phyloP scores from a whole-genome alignment of 2,329 filamentous ascomycete genomes.

The Paecilomyces dactylethromorphus region DNA sequence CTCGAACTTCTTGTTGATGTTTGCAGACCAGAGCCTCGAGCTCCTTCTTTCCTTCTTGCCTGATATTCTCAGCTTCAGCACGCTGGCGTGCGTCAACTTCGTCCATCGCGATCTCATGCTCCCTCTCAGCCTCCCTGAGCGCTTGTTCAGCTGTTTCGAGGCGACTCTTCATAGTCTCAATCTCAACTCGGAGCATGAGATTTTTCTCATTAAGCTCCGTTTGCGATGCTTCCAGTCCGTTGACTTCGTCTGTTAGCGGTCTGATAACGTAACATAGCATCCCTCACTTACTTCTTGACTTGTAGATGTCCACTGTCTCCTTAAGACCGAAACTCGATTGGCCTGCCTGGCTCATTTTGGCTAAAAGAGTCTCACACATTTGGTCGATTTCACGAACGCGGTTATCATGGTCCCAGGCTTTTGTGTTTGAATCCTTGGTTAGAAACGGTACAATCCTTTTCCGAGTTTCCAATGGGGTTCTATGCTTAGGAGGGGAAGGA shows the following conservation, averaged over 20 bases:
- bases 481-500: conserved; percentile 27
- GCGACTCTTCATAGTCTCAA: conserved; percentile 55
- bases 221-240: conserved; percentile 50
- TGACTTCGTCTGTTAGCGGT: conserved; percentile 34
- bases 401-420: conserved; percentile 75
- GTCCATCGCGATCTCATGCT: conserved; percentile 46
- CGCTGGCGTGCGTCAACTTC: conserved; percentile 48
- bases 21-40: conserved; percentile 52
- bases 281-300: conserved; percentile 59
- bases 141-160: conserved; percentile 43
- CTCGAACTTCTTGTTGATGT: conserved; percentile 63
- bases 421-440: conserved; percentile 66
- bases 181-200: conserved; percentile 56
- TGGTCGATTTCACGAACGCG: conserved; percentile 70
- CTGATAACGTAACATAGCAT: conserved; percentile 7
- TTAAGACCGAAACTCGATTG: conserved; percentile 64
- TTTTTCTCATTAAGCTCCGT: conserved; percentile 47
- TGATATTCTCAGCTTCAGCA: conserved; percentile 33
- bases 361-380: conserved; percentile 64
- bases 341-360: conserved; percentile 64
- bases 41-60: conserved; percentile 44
- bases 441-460: conserved; percentile 50
- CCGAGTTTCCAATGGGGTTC: conserved; percentile 23
- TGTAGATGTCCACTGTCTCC: conserved; percentile 67
- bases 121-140: conserved; percentile 47